These are phyloP conservation scores for Podila clonocystis DNA, from an alignment of 192 early-diverging fungal genomes.

Conservation along the genomic window DNA sequence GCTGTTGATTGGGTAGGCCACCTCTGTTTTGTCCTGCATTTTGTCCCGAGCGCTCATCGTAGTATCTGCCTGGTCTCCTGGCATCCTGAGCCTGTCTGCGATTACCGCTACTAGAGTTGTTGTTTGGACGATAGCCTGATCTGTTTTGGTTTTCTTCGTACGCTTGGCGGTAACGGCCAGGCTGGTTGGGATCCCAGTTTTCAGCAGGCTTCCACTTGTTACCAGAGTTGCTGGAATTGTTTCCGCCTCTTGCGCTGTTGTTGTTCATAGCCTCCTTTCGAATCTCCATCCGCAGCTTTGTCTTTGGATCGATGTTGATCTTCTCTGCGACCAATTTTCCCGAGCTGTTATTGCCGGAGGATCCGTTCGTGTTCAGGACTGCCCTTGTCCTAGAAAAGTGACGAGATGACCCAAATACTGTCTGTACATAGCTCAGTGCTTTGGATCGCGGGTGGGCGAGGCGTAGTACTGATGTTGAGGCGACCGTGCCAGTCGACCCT, in stretches of 20 bases:
- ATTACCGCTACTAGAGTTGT: constrained; percentile 1
- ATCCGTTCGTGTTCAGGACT: not conserved
- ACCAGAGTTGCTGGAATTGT: not conserved
- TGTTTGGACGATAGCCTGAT: constrained; percentile 4
- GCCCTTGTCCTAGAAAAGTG: constrained; percentile 5
- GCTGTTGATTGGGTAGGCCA: not conserved
- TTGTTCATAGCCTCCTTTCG: constrained; percentile 20
- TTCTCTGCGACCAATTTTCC: constrained; percentile 16
- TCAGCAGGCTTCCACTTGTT: constrained; percentile 32
- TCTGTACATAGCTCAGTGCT: not conserved
- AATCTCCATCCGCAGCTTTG: constrained; percentile 43
- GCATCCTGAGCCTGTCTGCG: constrained; percentile 13
- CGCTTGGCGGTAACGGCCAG: constrained; percentile 26
- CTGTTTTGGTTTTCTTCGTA: constrained; percentile 26
- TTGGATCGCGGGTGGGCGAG: not conserved
- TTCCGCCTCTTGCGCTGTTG: not conserved
- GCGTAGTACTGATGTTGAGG: not conserved
- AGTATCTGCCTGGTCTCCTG: constrained; percentile 17
- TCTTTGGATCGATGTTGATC: constrained; percentile 34
- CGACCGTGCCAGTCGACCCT: not conserved
- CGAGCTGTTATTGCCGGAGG: not conserved
- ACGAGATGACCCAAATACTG: constrained; percentile 9
- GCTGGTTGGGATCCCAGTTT: constrained; percentile 6
- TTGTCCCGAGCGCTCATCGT: constrained; percentile 10
- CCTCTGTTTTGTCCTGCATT: not conserved